Conservation (phyloP, 768 basidiomycete species). For the Rickenella mellea region DNA sequence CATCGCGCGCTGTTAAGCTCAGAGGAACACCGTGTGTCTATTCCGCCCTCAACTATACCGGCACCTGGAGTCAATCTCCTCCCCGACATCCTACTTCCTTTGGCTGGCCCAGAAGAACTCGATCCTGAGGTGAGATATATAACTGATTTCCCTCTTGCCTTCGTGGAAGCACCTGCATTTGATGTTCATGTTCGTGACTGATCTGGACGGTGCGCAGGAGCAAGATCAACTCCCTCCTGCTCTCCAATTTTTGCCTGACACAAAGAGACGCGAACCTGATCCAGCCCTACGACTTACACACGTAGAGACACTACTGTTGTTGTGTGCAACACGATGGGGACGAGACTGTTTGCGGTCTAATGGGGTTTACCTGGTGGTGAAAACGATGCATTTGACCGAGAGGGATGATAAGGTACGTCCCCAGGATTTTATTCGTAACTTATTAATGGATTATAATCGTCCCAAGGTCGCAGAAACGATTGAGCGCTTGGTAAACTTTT, state of each 20-base stretch:
- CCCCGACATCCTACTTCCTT: conserved; percentile 76
- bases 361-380: conserved; percentile 82
- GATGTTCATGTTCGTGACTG: not conserved
- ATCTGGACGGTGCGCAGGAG: conserved; percentile 39
- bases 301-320: conserved; percentile 81
- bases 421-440: not conserved
- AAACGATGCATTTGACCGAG: conserved; percentile 71
- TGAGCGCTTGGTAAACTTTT: conserved; percentile 77
- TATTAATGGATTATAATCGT: not conserved
- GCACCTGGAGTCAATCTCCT: conserved; percentile 80
- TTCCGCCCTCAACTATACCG: conserved; percentile 44
- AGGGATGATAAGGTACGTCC: conserved; percentile 59
- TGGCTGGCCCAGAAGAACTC: conserved; percentile 93
- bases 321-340: conserved; percentile 86
- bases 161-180: not conserved
- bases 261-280: conserved; percentile 80
- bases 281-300: conserved; percentile 66
- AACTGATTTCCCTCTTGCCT: conserved; percentile 11
- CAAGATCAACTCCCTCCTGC: conserved; percentile 79
- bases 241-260: conserved; percentile 80
- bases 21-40: conserved; percentile 45
- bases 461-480: conserved; percentile 76
- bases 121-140: conserved; percentile 93
- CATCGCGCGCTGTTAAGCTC: conserved; percentile 66
- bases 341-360: conserved; percentile 69